Evolutionary conservation across 2,329 filamentous ascomycete species (phyloP), one percentile per base, ranked within the genome.

Genomic region (Trichoderma koningiopsis): DNA sequence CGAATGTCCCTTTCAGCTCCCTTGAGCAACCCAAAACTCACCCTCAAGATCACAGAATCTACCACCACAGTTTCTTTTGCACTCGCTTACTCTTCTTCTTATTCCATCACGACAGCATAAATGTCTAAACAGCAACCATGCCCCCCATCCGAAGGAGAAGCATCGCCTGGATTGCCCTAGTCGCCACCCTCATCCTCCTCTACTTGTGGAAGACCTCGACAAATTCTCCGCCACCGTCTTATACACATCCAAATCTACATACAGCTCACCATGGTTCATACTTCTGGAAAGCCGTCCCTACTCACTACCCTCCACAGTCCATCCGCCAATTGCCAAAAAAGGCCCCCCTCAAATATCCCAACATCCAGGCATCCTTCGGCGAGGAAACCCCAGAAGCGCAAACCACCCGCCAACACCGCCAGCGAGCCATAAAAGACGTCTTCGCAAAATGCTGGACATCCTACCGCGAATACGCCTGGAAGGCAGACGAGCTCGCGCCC

Each of bases 381-480:
- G 57, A 70, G 3, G 76, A 80, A 64, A 70, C 76, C 7, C 13
- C 58, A 6, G 52, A 68, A 2, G 63, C 58, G 14, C 37, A 16
- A 4, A 33, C 24, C 24, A 64, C 16, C 24, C 68, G 68, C 40
- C 59, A 68, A 76, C 22, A 73, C 63, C 78, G 79, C 13, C 76
- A 75, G 16, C 77, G 79, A 2, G 78, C 82, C 7, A 81, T 86
- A 33, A 82, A 81, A 53, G 75, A 74, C 0, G 78, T 79, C 0
- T 86, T 86, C 37, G 24, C 76, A 11, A 81, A 81, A 68, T 79
- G 77, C 61, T 86, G 86, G 86, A 76, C 79, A 4, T 82, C 83
- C 33, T 89, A 89, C 75, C 85, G 82, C 70, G 75, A 80, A 56
- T 75, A 83, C 63, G 86, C 86, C 1, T 88, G 85, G 85, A 75